Base-by-base conservation (phyloP, 2,329 filamentous ascomycete species). In the Aspergillus vadensis region DNA sequence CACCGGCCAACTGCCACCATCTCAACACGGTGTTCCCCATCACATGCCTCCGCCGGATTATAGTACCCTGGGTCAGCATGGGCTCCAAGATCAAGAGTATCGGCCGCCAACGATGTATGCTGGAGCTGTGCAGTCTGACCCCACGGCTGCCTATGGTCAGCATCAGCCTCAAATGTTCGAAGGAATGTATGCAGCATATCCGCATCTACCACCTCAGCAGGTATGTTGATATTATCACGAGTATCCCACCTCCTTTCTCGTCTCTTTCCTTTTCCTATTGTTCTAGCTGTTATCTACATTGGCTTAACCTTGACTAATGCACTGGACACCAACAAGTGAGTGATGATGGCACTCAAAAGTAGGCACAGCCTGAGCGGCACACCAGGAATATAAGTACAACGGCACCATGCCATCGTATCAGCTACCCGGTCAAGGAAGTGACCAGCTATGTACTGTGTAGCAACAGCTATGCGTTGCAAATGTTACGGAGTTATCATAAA, bases 61-160 rank as follows among this genome's bases (percentile, higher is more conserved):
- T 61, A 89, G 89, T 61, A 75, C 81, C 63, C 83, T 91, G 74
- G 81, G 82, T 47, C 81, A 85, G 47, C 89, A 91, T 71, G 79
- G 81, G 58, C 83, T 92, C 63, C 82, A 86, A 50, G 90, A 92
- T 57, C 85, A 89, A 67, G 91, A 95, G 68, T 96, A 96, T 76
- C 89, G 91, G 63, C 87, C 91, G 71, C 87, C 87, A 48, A 85
- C 86, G 70, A 94, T 97, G 86, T 97, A 97, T 73, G 83, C 89
- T 30, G 88, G 88, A 57, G 88, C 92, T 65, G 90, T 92, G 60
- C 91, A 92, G 67, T 81, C 88, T 14, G 89, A 90, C 52, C 86
- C 90, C 12, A 83, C 86, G 50, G 85, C 86, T 55, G 84, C 86
- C 12, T 96, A 96, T 73, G 90, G 88, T 14, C 91, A 95, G 71